A percentile compares a stretch with the other conserved stretches of the same genome.
Evolutionary conservation across 768 basidiomycete species (phyloP).

Genomic region (Naganishia randhawae): DNA sequence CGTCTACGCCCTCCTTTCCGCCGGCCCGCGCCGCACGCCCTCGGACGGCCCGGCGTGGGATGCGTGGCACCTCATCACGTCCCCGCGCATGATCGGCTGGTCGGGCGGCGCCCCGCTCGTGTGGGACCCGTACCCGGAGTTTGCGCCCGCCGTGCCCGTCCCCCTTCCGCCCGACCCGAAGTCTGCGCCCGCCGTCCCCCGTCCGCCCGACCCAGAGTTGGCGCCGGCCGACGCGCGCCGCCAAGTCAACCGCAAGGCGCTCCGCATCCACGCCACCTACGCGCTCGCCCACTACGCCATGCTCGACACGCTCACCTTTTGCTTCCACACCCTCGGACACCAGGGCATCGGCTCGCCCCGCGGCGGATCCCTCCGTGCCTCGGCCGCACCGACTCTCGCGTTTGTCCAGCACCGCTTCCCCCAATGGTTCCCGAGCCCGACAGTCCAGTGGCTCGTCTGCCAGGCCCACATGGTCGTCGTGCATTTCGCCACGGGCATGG

Average conservation of each 20-base stretch:
- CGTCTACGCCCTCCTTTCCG: conserved; percentile 11
- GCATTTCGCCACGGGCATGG: conserved; percentile 17
- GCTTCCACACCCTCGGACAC: conserved; percentile 13
- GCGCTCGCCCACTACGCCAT: conserved; percentile 4
- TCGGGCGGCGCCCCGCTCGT: neutral
- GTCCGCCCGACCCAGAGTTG: too few relatives aligned
- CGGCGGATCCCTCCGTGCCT: conserved; percentile 2
- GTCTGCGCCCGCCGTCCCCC: too few relatives aligned
- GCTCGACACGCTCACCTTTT: conserved; percentile 11
- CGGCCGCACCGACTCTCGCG: neutral
- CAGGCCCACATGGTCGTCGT: neutral
- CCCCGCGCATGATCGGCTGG: conserved; percentile 29
- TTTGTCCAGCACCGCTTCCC: neutral
- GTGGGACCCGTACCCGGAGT: conserved; percentile 6
- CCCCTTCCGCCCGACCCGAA: too few relatives aligned
- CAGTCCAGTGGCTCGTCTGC: neutral
- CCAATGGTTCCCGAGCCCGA: neutral
- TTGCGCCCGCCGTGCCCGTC: too few relatives aligned
- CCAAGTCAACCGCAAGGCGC: neutral
- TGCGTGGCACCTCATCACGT: conserved; percentile 27
- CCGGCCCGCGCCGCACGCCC: conserved; percentile 1
- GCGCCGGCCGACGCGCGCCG: too few relatives aligned
- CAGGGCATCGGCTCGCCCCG: neutral
- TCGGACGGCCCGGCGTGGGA: conserved; percentile 7
- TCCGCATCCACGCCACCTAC: conserved; percentile 11